phyloP scores from a whole-genome alignment of 768 basidiomycete species.

The Tricholoma furcatifolium region DNA sequence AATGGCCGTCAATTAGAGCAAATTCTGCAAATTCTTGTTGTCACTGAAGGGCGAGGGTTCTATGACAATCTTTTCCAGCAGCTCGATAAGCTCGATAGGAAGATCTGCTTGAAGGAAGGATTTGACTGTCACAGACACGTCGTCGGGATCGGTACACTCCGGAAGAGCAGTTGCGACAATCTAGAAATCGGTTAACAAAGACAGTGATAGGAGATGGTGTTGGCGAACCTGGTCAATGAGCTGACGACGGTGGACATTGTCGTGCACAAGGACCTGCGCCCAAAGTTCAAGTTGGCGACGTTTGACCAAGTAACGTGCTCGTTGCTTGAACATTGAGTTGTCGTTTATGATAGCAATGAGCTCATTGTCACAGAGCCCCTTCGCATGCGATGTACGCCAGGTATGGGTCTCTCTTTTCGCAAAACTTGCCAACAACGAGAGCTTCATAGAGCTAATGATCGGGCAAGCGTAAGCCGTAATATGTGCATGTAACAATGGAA shows the following conservation, averaged over 20 bases:
- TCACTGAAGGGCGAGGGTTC: conserved; percentile 98
- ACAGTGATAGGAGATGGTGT: background rate
- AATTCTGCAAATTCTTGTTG: conserved; percentile 94
- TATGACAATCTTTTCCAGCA: conserved; percentile 97
- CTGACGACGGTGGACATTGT: too few relatives aligned
- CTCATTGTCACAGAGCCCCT: too few relatives aligned
- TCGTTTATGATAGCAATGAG: too few relatives aligned
- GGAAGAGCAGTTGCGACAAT: conserved; percentile 94
- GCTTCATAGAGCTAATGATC: too few relatives aligned
- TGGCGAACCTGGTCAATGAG: conserved; percentile 83
- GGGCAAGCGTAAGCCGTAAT: too few relatives aligned
- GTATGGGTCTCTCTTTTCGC: too few relatives aligned
- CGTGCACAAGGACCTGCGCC: too few relatives aligned
- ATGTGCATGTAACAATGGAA: too few relatives aligned
- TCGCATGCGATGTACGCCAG: too few relatives aligned
- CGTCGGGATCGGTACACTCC: conserved; percentile 96
- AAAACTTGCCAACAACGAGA: too few relatives aligned
- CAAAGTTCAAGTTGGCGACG: conserved; percentile 92
- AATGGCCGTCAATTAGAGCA: conserved; percentile 92
- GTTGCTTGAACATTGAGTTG: too few relatives aligned
- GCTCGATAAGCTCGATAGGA: conserved; percentile 93
- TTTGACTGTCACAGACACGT: conserved; percentile 98
- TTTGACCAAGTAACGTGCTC: conserved; percentile 95
- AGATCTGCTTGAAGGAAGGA: conserved; percentile 97
- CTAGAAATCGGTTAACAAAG: conserved; percentile 33